phyloP scores from a whole-genome alignment of 176 grass and related monocot genomes.

The Thalia dealbata region DNA sequence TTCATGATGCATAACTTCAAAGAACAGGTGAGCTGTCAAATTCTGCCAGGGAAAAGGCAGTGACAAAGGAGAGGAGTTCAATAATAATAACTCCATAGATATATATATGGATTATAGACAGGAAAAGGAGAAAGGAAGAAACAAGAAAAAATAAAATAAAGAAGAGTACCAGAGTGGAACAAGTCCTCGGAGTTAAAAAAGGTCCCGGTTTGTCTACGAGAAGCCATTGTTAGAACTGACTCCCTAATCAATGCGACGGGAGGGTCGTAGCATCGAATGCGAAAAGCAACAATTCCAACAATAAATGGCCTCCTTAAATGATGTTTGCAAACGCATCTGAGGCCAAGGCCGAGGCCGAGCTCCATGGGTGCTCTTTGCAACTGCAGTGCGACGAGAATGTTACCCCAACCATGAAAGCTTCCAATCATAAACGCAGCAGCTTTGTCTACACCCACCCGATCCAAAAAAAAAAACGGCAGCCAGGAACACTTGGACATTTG shows the following conservation, averaged over 20 bases:
- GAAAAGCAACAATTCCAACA: background rate
- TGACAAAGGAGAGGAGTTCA: background rate
- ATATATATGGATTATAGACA: too few species aligned
- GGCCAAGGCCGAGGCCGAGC: too few species aligned
- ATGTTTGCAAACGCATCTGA: background rate
- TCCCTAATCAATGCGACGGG: constrained; percentile 11
- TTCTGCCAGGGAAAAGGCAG: background rate
- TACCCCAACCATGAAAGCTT: background rate
- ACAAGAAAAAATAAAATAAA: background rate
- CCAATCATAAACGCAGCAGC: constrained; percentile 6
- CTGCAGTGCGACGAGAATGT: background rate
- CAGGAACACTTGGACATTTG: background rate
- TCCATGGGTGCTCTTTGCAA: constrained; percentile 13
- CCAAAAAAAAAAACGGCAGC: background rate
- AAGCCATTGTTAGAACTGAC: constrained; percentile 16
- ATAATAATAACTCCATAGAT: background rate
- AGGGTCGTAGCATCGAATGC: constrained; percentile 9
- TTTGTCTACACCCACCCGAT: background rate
- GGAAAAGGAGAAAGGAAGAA: too few species aligned
- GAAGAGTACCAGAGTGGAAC: background rate
- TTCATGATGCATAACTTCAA: background rate
- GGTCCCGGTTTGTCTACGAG: background rate
- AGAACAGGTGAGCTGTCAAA: background rate
- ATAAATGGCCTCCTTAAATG: constrained; percentile 15
- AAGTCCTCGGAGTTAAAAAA: constrained; percentile 10